Base-by-base conservation (phyloP, 257 asterid genomes). In the Capsicum chinense region DNA sequence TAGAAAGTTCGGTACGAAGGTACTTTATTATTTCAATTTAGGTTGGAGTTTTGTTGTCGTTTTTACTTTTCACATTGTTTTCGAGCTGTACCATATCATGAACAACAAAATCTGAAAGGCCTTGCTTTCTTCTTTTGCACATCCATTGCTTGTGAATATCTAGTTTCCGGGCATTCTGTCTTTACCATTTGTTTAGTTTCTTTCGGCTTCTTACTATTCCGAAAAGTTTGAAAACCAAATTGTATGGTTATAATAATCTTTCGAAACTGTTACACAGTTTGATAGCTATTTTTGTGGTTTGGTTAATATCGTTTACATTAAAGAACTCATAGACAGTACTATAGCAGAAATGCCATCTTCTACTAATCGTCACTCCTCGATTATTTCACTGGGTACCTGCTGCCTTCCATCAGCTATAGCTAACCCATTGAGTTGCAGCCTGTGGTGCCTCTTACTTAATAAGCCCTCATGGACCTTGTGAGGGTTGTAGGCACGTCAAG, bases 1-100 rank as follows among this genome's bases (percentile, higher is more conserved):
- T 73, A 74, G 80, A 35, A 50, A 74, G 42, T 12, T 19, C 48
- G 80, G 80, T 74, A 50, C 44, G n/a, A n/a, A 50, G 81, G 60
- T 74, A 50, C 81, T 74, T 48, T 12, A 21, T 74, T 74, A 13
- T 74, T 74, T 74, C 60, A 74, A 50, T 21, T 50, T 74, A 74
- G 59, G 8, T 50, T 12, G 19, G 80, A 33, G 11, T 74, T 74
- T 21, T 74, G 62, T 21, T 2, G 1, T 74, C 19, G 0, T 73
- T 19, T 74, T 50, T 21, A 50, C 4, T 74, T 74, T 74, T 74
- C 62, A 74, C 37, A 74, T 50, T 19, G 81, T 7, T 74, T 74
- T 74, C 62, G 50, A 74, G 47, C n/a, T 74, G 81, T 74, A 70
- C 56, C 4, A 70, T 44, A 70, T 4, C 4, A 70, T 70, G 56